Evolutionary conservation across 2,329 filamentous ascomycete genomes (phyloP).

Genomic region (Lithohypha guttulata): DNA sequence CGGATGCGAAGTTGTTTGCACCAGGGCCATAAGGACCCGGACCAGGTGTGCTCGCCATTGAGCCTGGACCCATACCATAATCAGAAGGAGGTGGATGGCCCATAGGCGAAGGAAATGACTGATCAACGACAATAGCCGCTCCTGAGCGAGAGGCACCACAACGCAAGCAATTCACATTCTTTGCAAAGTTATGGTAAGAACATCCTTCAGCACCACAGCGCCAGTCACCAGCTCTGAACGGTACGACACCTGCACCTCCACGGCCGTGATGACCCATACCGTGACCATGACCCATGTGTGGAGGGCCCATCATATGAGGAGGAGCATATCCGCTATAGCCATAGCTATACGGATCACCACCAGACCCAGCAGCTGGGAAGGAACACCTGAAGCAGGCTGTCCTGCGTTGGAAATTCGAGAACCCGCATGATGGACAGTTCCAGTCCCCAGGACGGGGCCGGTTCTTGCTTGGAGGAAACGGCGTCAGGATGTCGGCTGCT

Average conservation of each 20-base stretch:
- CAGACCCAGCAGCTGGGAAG: conserved; percentile 84
- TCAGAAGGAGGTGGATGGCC: conserved; percentile 58
- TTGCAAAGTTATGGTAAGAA: conserved; percentile 98
- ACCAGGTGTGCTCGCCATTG: conserved; percentile 74
- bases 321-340: conserved; percentile 44
- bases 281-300: conserved; percentile 46
- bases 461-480: conserved; percentile 98
- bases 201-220: conserved; percentile 97
- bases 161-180: conserved; percentile 95
- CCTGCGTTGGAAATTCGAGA: conserved; percentile 97
- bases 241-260: conserved; percentile 68
- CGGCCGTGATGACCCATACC: conserved; percentile 47
- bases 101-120: conserved; percentile 82
- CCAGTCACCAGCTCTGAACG: conserved; percentile 97
- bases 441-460: conserved; percentile 92
- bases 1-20: conserved; percentile 55
- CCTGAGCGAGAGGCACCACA: conserved; percentile 91
- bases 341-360: conserved; percentile 58
- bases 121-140: conserved; percentile 88
- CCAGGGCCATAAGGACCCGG: conserved; percentile 65
- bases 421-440: conserved; percentile 97
- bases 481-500: conserved; percentile 88
- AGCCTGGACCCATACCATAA: conserved; percentile 75
- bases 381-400: conserved; percentile 98
- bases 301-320: conserved; percentile 69